Percentiles rank a stretch among this genome's conserved stretches.
Conservation (phyloP, 352 stramenopile genomes). For the Globisporangium alternatum region DNA sequence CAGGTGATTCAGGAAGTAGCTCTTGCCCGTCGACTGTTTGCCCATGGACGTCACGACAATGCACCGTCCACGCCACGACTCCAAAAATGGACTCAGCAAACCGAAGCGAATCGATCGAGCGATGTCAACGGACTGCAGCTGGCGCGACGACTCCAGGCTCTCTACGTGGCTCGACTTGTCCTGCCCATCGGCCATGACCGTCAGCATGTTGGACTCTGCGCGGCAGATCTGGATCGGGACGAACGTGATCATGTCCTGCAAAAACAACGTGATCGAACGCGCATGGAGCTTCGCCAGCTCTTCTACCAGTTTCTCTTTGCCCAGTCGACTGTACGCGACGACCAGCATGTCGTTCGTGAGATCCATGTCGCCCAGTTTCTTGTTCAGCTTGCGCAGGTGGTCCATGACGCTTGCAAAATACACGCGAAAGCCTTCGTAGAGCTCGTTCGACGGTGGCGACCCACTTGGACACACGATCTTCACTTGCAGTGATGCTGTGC, state of each 20-base stretch:
- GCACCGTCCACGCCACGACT: constrained; percentile 18
- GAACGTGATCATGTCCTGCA: constrained; percentile 56
- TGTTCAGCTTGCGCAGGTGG: constrained; percentile 54
- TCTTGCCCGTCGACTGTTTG: constrained; percentile 71
- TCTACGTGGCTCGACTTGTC: constrained; percentile 24
- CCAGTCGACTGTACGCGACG: neutral
- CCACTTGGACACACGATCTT: constrained; percentile 21
- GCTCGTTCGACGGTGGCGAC: neutral
- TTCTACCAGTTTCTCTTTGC: constrained; percentile 4
- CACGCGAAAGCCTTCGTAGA: neutral
- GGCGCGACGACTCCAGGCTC: constrained; percentile 19
- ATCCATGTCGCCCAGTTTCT: constrained; percentile 42
- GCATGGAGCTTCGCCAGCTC: constrained; percentile 17
- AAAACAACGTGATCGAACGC: constrained; percentile 24
- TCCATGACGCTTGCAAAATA: constrained; percentile 46
- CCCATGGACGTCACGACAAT: constrained; percentile 21
- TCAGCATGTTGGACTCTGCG: constrained; percentile 55
- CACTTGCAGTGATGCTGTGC: constrained; percentile 17
- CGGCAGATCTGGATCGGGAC: constrained; percentile 74
- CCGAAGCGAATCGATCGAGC: constrained; percentile 29
- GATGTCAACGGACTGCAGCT: constrained; percentile 34
- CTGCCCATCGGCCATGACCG: constrained; percentile 45
- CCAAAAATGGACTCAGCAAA: constrained; percentile 17
- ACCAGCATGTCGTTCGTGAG: constrained; percentile 13
- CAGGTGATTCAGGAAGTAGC: constrained; percentile 78